Evolutionary conservation across 2,329 filamentous ascomycete species (phyloP).

Genomic region (Paecilomyces dactylethromorphus): DNA sequence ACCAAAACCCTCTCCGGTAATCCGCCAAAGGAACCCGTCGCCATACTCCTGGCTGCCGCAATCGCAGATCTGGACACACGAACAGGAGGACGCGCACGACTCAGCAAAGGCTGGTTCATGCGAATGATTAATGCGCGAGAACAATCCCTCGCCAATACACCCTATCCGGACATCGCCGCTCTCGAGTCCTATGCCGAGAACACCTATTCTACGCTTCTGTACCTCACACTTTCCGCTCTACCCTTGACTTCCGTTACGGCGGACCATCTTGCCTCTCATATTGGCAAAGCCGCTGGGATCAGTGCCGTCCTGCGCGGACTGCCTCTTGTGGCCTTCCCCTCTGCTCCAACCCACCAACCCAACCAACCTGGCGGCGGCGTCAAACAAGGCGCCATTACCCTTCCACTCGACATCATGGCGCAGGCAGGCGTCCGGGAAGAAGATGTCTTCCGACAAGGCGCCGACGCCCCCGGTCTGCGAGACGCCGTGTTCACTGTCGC

Average conservation of each 20-base stretch:
- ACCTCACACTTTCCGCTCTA: constrained; percentile 73
- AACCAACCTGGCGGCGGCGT: constrained; percentile 36
- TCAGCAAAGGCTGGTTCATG: constrained; percentile 66
- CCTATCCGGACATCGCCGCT: constrained; percentile 65
- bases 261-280: constrained; percentile 89
- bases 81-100: constrained; percentile 40
- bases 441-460: constrained; percentile 75
- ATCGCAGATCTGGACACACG: constrained; percentile 51
- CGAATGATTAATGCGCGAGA: constrained; percentile 76
- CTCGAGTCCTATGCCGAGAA: constrained; percentile 89
- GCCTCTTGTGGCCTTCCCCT: constrained; percentile 76
- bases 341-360: constrained; percentile 51
- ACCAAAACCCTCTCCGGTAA: constrained; percentile 67
- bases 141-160: constrained; percentile 74
- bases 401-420: constrained; percentile 87
- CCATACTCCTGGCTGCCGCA: constrained; percentile 70
- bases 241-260: constrained; percentile 75
- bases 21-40: constrained; percentile 86
- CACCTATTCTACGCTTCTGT: constrained; percentile 88
- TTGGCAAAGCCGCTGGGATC: constrained; percentile 91
- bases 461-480: constrained; percentile 69
- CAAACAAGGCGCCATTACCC: constrained; percentile 61
- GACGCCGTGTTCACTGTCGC: constrained; percentile 91
- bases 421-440: constrained; percentile 76
- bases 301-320: constrained; percentile 78